A percentile compares a stretch with the other conserved stretches of the same genome.
These are phyloP conservation scores for Jacaranda mimosifolia DNA, from an alignment of 257 asterid species.

Conservation along the genomic window DNA sequence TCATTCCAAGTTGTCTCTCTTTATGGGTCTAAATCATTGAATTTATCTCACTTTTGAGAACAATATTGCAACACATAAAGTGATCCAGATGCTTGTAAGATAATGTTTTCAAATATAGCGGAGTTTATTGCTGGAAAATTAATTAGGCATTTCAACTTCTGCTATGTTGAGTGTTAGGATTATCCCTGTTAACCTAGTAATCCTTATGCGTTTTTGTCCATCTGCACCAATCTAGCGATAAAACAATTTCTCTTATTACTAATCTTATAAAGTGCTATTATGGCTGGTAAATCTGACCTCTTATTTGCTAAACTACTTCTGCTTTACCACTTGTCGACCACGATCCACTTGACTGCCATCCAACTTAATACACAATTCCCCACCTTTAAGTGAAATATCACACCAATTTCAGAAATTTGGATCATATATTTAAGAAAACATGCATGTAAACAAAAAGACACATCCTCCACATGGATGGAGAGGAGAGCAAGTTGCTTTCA, in stretches of 20 bases:
- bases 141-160: not conserved
- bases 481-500: conserved; percentile 10
- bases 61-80: not conserved
- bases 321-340: not conserved
- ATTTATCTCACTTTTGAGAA: not conserved
- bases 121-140: not conserved
- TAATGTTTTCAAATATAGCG: not conserved
- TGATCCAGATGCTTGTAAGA: not conserved
- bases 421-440: not conserved
- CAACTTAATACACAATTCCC: not conserved
- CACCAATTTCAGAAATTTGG: not conserved
- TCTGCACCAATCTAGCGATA: not conserved
- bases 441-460: not conserved
- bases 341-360: not conserved
- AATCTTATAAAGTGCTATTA: not conserved
- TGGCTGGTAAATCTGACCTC: not conserved
- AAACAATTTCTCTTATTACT: not conserved
- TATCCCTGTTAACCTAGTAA: not conserved
- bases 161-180: not conserved
- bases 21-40: not conserved
- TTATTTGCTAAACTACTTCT: not conserved
- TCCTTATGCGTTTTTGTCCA: not conserved
- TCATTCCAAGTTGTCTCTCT: not conserved
- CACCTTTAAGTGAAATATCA: not conserved
- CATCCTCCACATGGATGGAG: conserved; percentile 10